Conservation (phyloP, 805 yeast species). For the Tetrapisispora arboricola region DNA sequence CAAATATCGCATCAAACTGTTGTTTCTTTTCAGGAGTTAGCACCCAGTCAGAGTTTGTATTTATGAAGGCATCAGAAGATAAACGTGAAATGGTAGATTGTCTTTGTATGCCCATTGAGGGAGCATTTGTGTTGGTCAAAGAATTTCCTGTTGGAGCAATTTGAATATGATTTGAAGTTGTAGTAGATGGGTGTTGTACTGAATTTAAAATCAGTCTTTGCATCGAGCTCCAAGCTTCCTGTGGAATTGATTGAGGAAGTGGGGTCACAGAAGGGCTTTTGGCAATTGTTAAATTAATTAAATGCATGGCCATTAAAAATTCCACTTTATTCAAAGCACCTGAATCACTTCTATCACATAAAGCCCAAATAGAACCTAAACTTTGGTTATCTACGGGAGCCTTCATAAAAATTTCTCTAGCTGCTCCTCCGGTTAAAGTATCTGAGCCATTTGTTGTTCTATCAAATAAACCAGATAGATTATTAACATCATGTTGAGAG, state of each 20-base stretch:
- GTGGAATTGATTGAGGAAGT: conserved; percentile 42
- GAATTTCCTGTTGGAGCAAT: conserved; percentile 24
- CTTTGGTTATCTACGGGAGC: conserved; percentile 72
- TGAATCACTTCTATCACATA: conserved; percentile 65
- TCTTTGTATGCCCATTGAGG: conserved; percentile 19
- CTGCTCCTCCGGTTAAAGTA: conserved; percentile 63
- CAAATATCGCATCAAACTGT: conserved; percentile 74
- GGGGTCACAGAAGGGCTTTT: conserved; percentile 54
- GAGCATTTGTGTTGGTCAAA: conserved; percentile 6
- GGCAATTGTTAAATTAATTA: conserved; percentile 60
- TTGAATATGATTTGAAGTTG: background rate
- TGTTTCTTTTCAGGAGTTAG: conserved; percentile 57
- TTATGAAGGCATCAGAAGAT: conserved; percentile 27
- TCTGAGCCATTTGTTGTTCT: conserved; percentile 43
- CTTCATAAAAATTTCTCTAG: conserved; percentile 78
- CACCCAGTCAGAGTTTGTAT: conserved; percentile 48
- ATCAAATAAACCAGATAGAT: conserved; percentile 62
- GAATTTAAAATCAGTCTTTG: background rate
- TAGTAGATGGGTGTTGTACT: conserved; percentile 12
- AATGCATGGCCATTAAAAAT: conserved; percentile 89
- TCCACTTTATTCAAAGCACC: conserved; percentile 68
- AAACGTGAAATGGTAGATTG: conserved; percentile 28
- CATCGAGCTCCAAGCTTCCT: conserved; percentile 31
- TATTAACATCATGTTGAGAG: conserved; percentile 46
- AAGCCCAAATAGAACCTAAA: conserved; percentile 79